Base-by-base conservation (phyloP, 202 grass and related monocot genomes). In the Schoenoplectus tabernaemontani region DNA sequence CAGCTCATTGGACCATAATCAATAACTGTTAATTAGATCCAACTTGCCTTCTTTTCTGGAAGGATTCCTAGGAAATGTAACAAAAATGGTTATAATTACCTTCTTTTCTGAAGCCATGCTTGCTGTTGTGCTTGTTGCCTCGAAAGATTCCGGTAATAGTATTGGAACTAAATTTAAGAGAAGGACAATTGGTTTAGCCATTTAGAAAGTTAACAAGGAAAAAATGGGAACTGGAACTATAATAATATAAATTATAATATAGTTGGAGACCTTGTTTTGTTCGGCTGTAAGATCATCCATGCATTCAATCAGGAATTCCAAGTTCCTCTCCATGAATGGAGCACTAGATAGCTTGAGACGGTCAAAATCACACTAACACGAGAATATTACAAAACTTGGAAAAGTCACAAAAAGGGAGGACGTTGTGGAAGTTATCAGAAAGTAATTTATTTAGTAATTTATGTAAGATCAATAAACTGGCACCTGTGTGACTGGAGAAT, bases 281-380 rank as follows among this genome's bases (percentile, higher is more conserved):
- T 99, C 92, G 65, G 96, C 83, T 38, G 90, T 71, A 84, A 99
- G 90, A 84, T 92, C 96, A 84, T 99, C 96, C 96, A 99, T 99
- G 85, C 96, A 99, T 51, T 93, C 96, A 81, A 99, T 93, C 82
- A 99, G 78, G 83, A 99, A 99, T 81, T 99, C 96, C 81, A 99
- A 78, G 83, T 99, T 99, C 70, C 92, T 93, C 84, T 96, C 96
- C 96, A 99, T 96, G 75, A 90, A 96, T 24, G 96, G 96, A 78
- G 96, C 96, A 82, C 89, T 99, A 39, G 92, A 96, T 26, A 99
- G 86, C 78, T 96, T 99, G 76, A 96, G 90, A 34, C 96, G 85
- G 62, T 95, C 96, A 59, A 79, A 91, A 88, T 99, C 96, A 86
- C 91, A 95, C 96, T 98, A 87, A 48, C 70, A 85, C 7, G 85